These are phyloP conservation scores for Venturiaceae sp. DNA, from an alignment of 2,329 filamentous ascomycete genomes.

Conservation along the genomic window DNA sequence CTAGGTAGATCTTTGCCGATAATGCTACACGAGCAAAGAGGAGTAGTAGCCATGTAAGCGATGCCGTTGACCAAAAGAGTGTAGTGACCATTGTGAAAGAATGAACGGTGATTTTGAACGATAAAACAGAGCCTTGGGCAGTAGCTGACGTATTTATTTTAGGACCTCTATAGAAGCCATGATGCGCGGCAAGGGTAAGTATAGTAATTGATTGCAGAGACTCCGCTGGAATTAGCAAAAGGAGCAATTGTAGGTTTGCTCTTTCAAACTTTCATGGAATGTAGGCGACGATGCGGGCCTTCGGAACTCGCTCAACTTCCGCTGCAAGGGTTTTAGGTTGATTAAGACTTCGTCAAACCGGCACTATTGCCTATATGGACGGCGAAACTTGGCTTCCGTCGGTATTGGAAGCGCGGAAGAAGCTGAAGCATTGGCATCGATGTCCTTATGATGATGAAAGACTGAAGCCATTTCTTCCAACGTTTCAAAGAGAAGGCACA, in stretches of 20 bases:
- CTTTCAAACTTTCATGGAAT: neutral
- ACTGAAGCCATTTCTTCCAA: too few relatives aligned
- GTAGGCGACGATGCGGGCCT: neutral
- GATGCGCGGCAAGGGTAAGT: neutral
- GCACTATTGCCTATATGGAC: neutral
- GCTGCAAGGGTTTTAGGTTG: neutral
- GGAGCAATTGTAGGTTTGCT: too few relatives aligned
- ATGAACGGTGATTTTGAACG: neutral
- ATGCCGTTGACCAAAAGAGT: neutral
- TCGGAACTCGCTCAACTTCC: neutral
- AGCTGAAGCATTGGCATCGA: neutral
- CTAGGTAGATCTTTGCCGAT: conserved; percentile 1
- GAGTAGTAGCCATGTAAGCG: neutral
- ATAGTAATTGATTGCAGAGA: too few relatives aligned
- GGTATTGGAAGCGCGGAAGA: neutral
- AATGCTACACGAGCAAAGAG: neutral
- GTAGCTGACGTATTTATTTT: neutral
- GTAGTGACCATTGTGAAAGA: neutral
- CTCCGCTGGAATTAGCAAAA: too few relatives aligned
- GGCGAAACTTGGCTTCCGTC: neutral
- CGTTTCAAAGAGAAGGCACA: too few relatives aligned
- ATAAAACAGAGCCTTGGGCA: neutral
- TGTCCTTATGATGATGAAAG: too few relatives aligned
- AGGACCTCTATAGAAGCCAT: neutral
- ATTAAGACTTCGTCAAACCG: neutral